Percentiles rank a stretch among this genome's conserved stretches.
Conservation (phyloP, 202 grass and related monocot genomes). For the Elaeis oleifera region DNA sequence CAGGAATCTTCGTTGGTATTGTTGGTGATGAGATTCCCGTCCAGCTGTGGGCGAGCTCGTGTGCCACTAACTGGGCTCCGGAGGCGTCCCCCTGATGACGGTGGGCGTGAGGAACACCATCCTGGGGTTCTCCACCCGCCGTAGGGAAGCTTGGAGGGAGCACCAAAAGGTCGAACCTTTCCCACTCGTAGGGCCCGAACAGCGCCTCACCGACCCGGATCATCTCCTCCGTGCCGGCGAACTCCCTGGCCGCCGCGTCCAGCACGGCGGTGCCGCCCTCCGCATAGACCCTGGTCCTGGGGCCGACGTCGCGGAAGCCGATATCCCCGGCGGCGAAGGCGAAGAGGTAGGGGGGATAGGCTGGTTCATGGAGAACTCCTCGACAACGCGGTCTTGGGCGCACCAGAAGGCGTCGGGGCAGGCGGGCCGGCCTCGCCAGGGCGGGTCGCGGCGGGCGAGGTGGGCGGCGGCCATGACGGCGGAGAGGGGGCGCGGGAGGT, state of each 20-base stretch:
- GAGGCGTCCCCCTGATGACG: conserved; percentile 58
- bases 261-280: conserved; percentile 51
- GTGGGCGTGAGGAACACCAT: conserved; percentile 95
- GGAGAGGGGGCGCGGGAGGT: conserved; percentile 56
- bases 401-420: conserved; percentile 69
- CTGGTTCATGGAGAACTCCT: conserved; percentile 89
- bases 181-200: conserved; percentile 95
- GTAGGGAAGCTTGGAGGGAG: conserved; percentile 84
- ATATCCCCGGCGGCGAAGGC: conserved; percentile 78
- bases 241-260: conserved; percentile 77
- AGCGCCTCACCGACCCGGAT: conserved; percentile 65
- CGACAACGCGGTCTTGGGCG: conserved; percentile 47
- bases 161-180: conserved; percentile 83
- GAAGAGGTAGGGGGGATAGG: conserved; percentile 92
- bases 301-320: conserved; percentile 61
- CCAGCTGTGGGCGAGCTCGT: conserved; percentile 94
- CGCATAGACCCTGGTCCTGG: conserved; percentile 65
- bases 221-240: conserved; percentile 84
- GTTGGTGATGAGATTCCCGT: conserved; percentile 92
- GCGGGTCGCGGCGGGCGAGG: conserved; percentile 41
- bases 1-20: conserved; percentile 97
- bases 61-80: conserved; percentile 78
- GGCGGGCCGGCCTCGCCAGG: conserved; percentile 34
- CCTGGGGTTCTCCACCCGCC: conserved; percentile 97
- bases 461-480: conserved; percentile 81